A percentile compares a stretch with the other conserved stretches of the same genome.
These are phyloP conservation scores for Porcisia deanei DNA, from an alignment of 208 protist genomes.

Conservation along the genomic window DNA sequence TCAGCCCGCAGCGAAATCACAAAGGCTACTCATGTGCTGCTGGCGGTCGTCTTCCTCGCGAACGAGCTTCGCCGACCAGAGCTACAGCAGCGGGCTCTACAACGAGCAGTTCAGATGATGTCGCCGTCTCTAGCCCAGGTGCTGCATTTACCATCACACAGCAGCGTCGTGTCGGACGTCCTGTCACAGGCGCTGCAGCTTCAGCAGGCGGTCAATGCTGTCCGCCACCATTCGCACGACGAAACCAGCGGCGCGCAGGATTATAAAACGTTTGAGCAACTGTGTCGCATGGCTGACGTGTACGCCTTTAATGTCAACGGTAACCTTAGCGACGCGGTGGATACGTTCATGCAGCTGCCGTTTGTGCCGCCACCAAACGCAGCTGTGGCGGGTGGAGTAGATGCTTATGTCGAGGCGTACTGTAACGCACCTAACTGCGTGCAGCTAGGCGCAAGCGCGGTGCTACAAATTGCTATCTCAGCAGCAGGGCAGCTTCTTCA, in stretches of 20 bases:
- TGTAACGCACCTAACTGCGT: slow-evolving; percentile 27
- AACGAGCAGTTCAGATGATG: slow-evolving; percentile 57
- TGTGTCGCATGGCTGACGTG: slow-evolving; percentile 69
- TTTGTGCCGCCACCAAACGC: slow-evolving; percentile 49
- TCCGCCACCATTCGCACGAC: slow-evolving; percentile 10
- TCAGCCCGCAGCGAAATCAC: slow-evolving; percentile 44
- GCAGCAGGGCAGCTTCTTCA: slow-evolving; percentile 27
- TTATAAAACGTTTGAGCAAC: slow-evolving; percentile 29
- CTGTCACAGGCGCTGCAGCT: slow-evolving; percentile 45
- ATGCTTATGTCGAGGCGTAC: slow-evolving; percentile 34
- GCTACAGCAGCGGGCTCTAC: slow-evolving; percentile 41
- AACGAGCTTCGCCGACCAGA: slow-evolving; percentile 26
- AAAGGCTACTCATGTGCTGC: slow-evolving; percentile 61
- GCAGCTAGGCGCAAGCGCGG: slow-evolving; percentile 34
- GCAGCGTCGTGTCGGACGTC: slow-evolving; percentile 38
- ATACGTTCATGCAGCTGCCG: slow-evolving; percentile 50
- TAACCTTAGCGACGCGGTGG: slow-evolving; percentile 44
- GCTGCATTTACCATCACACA: slow-evolving; percentile 53
- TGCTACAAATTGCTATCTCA: slow-evolving; percentile 36
- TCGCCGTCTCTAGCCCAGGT: slow-evolving; percentile 60
- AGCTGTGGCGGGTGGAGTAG: slow-evolving; percentile 26
- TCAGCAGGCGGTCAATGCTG: slow-evolving; percentile 27
- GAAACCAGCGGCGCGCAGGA: slow-evolving; percentile 20
- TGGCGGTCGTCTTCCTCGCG: slow-evolving; percentile 37
- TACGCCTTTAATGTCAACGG: slow-evolving; percentile 36